These are phyloP conservation scores for Calonectria naviculata DNA, from an alignment of 2,329 filamentous ascomycete species.

Conservation along the genomic window DNA sequence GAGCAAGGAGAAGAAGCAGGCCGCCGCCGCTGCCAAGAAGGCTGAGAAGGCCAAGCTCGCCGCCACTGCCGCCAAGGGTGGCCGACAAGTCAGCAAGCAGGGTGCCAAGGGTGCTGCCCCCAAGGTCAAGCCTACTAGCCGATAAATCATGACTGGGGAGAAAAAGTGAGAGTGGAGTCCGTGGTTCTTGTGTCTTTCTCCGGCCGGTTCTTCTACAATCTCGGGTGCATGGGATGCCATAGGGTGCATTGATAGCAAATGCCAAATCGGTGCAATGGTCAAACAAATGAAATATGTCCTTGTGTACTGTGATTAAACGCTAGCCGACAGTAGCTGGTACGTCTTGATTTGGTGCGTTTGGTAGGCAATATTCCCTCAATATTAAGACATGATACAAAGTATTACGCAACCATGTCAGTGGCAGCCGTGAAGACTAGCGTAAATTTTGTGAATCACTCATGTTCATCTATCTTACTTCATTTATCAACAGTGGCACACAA, in stretches of 20 bases:
- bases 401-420: not conserved
- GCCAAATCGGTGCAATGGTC: conserved; percentile 50
- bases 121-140: conserved; percentile 89
- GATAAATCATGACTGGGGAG: conserved; percentile 60
- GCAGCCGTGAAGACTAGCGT: not conserved
- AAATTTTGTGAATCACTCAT: not conserved
- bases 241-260: conserved; percentile 55
- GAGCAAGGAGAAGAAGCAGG: conserved; percentile 98
- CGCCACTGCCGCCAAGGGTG: conserved; percentile 77
- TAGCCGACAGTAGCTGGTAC: conserved; percentile 10
- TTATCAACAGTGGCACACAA: not conserved
- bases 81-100: conserved; percentile 94
- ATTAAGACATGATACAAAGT: conserved; percentile 17
- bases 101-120: conserved; percentile 88
- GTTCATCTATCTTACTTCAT: too few relatives aligned
- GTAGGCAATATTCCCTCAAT: conserved; percentile 25
- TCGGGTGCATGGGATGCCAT: conserved; percentile 55
- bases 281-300: conserved; percentile 31
- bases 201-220: conserved; percentile 55
- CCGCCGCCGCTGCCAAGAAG: conserved; percentile 92
- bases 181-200: conserved; percentile 56
- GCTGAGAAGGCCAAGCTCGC: conserved; percentile 98
- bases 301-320: conserved; percentile 31
- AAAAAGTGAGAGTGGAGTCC: conserved; percentile 49
- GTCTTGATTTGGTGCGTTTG: conserved; percentile 17